Evolutionary conservation across 169 alveolate species (phyloP).

Genomic region (Eimeria praecox): DNA sequence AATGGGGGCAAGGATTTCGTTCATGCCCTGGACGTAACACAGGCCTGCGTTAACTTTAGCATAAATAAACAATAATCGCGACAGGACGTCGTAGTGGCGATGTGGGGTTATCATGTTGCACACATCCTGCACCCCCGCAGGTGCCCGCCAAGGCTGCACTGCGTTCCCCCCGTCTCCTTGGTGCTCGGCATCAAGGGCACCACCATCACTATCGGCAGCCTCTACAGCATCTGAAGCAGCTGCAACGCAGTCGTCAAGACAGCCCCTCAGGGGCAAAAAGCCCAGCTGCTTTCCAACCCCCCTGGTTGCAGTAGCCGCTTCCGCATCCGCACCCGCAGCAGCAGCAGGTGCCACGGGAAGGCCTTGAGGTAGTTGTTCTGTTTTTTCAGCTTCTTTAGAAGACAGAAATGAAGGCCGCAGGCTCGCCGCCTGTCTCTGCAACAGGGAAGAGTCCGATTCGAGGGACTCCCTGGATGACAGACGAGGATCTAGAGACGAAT

Average conservation of each 20-base stretch:
- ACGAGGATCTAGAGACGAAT: conserved; percentile 1
- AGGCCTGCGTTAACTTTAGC: conserved; percentile 91
- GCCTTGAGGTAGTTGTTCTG: not conserved
- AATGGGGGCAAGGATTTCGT: conserved; percentile 92
- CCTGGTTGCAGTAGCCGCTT: not conserved
- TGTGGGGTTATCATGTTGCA: conserved; percentile 79
- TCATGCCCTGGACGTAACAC: conserved; percentile 91
- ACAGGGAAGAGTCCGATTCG: conserved; percentile 4
- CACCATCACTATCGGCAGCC: not conserved
- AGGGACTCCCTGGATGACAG: not conserved
- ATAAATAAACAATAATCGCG: conserved; percentile 91
- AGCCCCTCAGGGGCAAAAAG: not conserved
- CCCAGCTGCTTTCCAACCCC: not conserved
- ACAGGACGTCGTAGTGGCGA: conserved; percentile 86
- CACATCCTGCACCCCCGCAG: conserved; percentile 82
- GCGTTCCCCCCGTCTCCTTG: not conserved
- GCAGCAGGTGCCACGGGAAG: not conserved
- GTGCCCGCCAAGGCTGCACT: conserved; percentile 82
- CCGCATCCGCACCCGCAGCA: not conserved
- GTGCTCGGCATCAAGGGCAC: not conserved
- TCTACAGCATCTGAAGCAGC: not conserved
- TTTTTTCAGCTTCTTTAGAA: not conserved
- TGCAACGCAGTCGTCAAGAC: conserved; percentile 15
- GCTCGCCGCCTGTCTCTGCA: conserved; percentile 17
- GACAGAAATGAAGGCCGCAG: not conserved